Conservation (phyloP, 2,329 filamentous ascomycete species). For the Amesomyces nigricolor region DNA sequence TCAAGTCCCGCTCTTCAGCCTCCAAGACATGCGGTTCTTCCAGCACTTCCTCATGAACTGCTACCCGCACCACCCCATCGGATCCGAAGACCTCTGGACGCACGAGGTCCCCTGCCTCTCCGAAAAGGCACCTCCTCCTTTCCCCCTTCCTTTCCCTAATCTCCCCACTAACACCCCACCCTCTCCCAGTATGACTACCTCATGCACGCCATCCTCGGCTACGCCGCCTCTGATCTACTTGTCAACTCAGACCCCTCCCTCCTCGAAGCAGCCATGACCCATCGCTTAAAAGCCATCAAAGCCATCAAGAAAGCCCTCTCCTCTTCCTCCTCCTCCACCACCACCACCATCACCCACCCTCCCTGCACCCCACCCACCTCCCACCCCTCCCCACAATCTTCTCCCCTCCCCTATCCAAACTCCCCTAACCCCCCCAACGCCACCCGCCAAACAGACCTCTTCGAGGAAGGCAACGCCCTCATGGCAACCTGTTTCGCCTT, state of each 20-base stretch:
- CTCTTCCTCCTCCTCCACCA: background rate
- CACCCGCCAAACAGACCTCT: constrained; percentile 27
- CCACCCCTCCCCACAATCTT: background rate
- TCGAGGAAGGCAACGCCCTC: constrained; percentile 54
- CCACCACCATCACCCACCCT: background rate
- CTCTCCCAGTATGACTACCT: constrained; percentile 53
- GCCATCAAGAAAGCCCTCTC: constrained; percentile 52
- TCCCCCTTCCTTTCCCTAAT: background rate
- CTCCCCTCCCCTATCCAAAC: too few relatives aligned
- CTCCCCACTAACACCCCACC: background rate
- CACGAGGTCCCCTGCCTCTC: constrained; percentile 62
- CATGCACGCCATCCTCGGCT: constrained; percentile 65
- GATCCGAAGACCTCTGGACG: constrained; percentile 61
- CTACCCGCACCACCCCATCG: constrained; percentile 59
- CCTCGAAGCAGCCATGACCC: constrained; percentile 52
- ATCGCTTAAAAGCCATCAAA: constrained; percentile 60
- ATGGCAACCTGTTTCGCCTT: constrained; percentile 55
- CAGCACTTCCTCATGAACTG: constrained; percentile 59
- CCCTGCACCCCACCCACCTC: constrained; percentile 8
- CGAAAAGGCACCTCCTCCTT: constrained; percentile 47
- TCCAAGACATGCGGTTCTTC: constrained; percentile 63
- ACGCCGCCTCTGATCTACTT: constrained; percentile 61
- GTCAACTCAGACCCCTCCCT: constrained; percentile 43
- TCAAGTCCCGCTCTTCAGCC: constrained; percentile 53
- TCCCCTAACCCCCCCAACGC: too few relatives aligned